phyloP scores from a whole-genome alignment of 2,329 filamentous ascomycete genomes.

The Fusarium secorum region DNA sequence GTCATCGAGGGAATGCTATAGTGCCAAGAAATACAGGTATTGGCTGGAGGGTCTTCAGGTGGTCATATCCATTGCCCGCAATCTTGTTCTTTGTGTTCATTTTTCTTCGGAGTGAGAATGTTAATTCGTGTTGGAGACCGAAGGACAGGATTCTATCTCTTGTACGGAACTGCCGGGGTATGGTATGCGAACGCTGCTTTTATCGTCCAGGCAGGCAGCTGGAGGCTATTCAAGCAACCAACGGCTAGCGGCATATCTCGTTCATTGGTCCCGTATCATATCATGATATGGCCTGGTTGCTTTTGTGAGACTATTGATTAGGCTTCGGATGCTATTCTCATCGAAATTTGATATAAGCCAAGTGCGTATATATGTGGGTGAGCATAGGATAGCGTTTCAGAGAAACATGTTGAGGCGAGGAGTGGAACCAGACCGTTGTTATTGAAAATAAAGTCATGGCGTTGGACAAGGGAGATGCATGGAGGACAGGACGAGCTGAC shows the following conservation, averaged over 20 bases:
- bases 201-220: background rate
- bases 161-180: conserved; percentile 9
- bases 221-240: background rate
- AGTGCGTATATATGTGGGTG: background rate
- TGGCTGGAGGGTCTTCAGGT: background rate
- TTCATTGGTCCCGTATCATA: background rate
- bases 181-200: background rate
- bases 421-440: conserved; percentile 4
- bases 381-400: background rate
- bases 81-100: conserved; percentile 7
- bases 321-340: background rate
- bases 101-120: conserved; percentile 9
- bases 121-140: background rate
- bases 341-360: background rate
- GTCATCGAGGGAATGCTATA: conserved; percentile 17
- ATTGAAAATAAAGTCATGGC: conserved; percentile 14
- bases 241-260: background rate
- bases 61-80: conserved; percentile 6
- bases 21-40: conserved; percentile 27
- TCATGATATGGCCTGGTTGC: background rate
- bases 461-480: conserved; percentile 21
- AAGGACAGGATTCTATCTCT: background rate
- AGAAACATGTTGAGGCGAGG: conserved; percentile 11
- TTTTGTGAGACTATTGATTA: background rate
- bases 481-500: conserved; percentile 7